Evolutionary conservation across 192 early-diverging fungal genomes (phyloP), one percentile per base, ranked within the genome.

Genomic region (Backusella tarrabulga): DNA sequence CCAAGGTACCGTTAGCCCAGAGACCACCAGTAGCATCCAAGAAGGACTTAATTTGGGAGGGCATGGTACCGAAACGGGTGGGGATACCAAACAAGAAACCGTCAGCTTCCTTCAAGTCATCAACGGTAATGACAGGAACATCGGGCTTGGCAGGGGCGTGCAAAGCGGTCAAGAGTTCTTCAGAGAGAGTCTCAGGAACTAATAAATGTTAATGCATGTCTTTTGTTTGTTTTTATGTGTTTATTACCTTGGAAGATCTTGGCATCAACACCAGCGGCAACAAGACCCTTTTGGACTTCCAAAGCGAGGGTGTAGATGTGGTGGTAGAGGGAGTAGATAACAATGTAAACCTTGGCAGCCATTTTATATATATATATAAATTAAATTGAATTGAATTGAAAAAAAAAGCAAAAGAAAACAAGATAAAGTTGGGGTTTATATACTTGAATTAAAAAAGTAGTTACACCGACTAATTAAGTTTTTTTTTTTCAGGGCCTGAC

Each of bases 41-140:
- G 68, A 82, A 82, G 26, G 91, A 71, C 86, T 93, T 93, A 76
- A 94, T 79, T 80, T 96, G 95, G 40, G 93, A 92, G 29, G 95
- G 88, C 74, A 82, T 76, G 17, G 77, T 84, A 42, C 95, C 93
- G 76, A 88, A 96, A 19, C 93, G 87, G 12, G 91, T 91, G 17
- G 86, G 82, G 23, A 89, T 79, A 32, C 93, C 93, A 77, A 90
- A 90, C 34, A 90, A 46, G 74, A 86, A 79, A n/a, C 83, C 91
- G 72, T 92, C 91, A 52, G 83, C 79, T 41, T 88, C 73, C 15
- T 34, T 68, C 5, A 92, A 68, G 19, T 87, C 71, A n/a, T 73
- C 79, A 50, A 78, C 74, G 26, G 74, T 80, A 54, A 83, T 79
- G 29, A 83, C 44, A 34, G 90, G 90, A 38, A 88, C 21, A 76